phyloP scores from a whole-genome alignment of 169 alveolate genomes.

The Plasmodium cynomolgi region DNA sequence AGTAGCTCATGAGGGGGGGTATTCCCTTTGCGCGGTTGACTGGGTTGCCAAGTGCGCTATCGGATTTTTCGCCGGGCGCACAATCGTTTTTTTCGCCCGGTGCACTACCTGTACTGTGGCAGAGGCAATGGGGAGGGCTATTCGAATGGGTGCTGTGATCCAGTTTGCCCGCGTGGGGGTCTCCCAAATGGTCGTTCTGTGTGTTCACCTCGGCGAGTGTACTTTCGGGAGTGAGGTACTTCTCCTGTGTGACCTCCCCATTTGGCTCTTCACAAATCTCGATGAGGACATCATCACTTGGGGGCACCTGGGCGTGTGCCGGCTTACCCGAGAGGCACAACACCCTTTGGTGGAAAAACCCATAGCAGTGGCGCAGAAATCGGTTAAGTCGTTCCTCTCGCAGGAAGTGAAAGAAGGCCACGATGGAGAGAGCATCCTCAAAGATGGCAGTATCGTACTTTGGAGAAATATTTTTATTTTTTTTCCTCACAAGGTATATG shows the following conservation, averaged over 20 bases:
- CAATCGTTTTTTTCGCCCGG: too few relatives aligned
- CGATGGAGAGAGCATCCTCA: not conserved
- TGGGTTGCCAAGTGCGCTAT: not conserved
- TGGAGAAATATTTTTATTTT: not conserved
- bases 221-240: not conserved
- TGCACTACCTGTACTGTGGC: too few relatives aligned
- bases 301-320: not conserved
- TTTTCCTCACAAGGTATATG: conserved; percentile 20
- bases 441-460: not conserved
- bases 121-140: not conserved
- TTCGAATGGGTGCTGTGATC: not conserved
- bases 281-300: not conserved
- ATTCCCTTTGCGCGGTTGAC: not conserved
- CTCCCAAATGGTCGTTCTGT: not conserved
- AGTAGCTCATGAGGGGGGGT: not conserved
- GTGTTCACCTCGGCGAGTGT: not conserved
- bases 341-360: not conserved
- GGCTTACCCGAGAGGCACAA: not conserved
- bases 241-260: not conserved
- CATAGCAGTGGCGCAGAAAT: not conserved
- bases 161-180: not conserved
- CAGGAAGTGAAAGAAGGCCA: conserved; percentile 27
- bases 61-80: not conserved
- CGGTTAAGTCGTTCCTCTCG: conserved; percentile 7
- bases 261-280: not conserved